Base-by-base conservation (phyloP, 2,329 filamentous ascomycete genomes). In the Escovopsis sp. region DNA sequence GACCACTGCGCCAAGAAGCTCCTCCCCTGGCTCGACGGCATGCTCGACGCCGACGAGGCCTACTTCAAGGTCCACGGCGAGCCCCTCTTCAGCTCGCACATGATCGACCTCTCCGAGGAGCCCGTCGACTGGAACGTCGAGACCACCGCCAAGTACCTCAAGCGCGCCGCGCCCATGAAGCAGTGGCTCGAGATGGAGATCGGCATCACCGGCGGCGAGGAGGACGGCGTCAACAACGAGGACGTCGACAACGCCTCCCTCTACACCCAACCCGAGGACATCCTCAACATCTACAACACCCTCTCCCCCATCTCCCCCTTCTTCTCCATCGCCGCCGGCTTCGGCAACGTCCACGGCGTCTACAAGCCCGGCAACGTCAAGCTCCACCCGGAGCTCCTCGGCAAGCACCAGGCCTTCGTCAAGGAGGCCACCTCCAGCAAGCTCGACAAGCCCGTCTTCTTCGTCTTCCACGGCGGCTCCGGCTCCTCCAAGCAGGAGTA, bases 1-100 rank as follows among this genome's bases (percentile, higher is more conserved):
- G 91, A 98, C 66, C 91, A 96, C 75, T 94, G 89, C 69, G 89
- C 91, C 62, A 96, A 96, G 84, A 96, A 96, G 81, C 85, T 96
- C 46, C 80, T 96, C 45, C 91, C 91, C 49, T 96, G 89, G 89
- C 73, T 96, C 62, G 88, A 95, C 60, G 88, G 88, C 63, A 88
- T 95, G 80, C 68, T 96, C 55, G 87, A 91, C 50, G 89, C 81
- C 55, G 91, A 96, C 59, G 91, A 96, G 78, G 74, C 71, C 47
- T 89, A 88, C 74, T 95, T 94, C 82, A 93, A 95, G 81, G 65
- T 77, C 62, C 78, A 89, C 63, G 84, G 84, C 68, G 83, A 88
- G 67, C 89, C 91, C 51, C 82, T 96, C 49, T 96, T 93, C 79
- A 87, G 80, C 62, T 85, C 78, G 55, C 91, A 98, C 80, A 98